These are phyloP conservation scores for Cyberlindnera sargentensis DNA, from an alignment of 805 yeast species.

Conservation along the genomic window DNA sequence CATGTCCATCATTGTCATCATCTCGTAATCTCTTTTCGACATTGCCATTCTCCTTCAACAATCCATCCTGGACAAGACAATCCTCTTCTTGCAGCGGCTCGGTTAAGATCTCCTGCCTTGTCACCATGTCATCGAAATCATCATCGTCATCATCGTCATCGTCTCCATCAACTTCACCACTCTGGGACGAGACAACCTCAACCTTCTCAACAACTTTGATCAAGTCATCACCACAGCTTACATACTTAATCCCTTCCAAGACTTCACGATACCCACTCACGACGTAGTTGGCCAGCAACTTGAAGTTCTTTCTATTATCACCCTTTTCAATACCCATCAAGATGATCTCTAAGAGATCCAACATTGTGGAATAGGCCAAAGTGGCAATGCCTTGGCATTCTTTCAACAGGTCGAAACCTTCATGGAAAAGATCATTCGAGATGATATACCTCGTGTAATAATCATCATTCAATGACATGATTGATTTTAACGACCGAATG, in stretches of 20 bases:
- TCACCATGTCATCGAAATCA: conserved; percentile 11
- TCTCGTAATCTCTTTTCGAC: conserved; percentile 13
- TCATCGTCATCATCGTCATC: conserved; percentile 6
- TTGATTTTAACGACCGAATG: conserved; percentile 57
- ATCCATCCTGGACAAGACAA: conserved; percentile 4
- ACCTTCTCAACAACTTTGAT: conserved; percentile 22
- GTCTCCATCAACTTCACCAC: neutral
- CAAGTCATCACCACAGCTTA: conserved; percentile 18
- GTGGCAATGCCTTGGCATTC: conserved; percentile 47
- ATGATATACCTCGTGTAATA: conserved; percentile 51
- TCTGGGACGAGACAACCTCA: conserved; percentile 20
- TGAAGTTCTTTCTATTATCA: conserved; percentile 17
- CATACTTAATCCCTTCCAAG: conserved; percentile 13
- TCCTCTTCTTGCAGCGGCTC: conserved; percentile 20
- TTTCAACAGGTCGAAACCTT: conserved; percentile 42
- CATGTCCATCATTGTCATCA: conserved; percentile 7
- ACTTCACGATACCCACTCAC: conserved; percentile 23
- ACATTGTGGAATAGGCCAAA: conserved; percentile 66
- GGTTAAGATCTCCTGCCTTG: conserved; percentile 11
- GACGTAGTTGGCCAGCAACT: conserved; percentile 18
- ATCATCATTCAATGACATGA: conserved; percentile 57
- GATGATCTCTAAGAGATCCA: conserved; percentile 55
- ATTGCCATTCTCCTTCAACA: conserved; percentile 4
- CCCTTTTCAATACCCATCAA: conserved; percentile 20
- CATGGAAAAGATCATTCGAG: conserved; percentile 42